Evolutionary conservation across 805 yeast genomes (phyloP).

Genomic region (Hanseniaspora lindneri): DNA sequence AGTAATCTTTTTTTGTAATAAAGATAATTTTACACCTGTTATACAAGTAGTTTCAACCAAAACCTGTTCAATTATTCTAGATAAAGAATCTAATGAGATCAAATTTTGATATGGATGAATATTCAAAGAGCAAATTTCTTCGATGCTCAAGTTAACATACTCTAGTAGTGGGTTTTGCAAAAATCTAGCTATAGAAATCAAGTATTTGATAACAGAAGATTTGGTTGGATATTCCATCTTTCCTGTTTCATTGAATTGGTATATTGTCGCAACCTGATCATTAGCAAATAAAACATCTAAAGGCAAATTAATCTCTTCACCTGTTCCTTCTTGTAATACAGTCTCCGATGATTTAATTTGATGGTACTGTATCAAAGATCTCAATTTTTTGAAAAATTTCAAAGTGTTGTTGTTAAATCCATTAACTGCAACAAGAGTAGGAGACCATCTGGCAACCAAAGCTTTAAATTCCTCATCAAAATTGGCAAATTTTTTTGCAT

Average conservation of each 20-base stretch:
- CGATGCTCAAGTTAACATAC: conserved; percentile 59
- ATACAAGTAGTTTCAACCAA: conserved; percentile 82
- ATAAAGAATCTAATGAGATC: conserved; percentile 50
- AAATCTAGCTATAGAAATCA: conserved; percentile 82
- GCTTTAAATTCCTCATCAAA: conserved; percentile 54
- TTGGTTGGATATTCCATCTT: conserved; percentile 70
- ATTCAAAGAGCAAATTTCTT: conserved; percentile 55
- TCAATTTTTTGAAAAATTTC: conserved; percentile 44
- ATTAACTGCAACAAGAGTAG: conserved; percentile 82
- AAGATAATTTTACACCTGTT: conserved; percentile 89
- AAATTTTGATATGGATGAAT: conserved; percentile 66
- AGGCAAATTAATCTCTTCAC: conserved; percentile 42
- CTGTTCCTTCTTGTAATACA: conserved; percentile 28
- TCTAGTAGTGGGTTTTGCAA: conserved; percentile 88
- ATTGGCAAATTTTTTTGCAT: conserved; percentile 34
- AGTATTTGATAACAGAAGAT: conserved; percentile 66
- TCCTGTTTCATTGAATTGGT: conserved; percentile 68
- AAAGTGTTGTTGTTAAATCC: conserved; percentile 73
- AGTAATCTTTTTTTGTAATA: conserved; percentile 59
- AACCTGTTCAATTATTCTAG: conserved; percentile 60
- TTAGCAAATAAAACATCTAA: conserved; percentile 69
- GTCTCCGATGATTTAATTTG: conserved; percentile 28
- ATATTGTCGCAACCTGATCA: conserved; percentile 87
- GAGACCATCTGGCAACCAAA: conserved; percentile 52
- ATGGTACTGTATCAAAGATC: conserved; percentile 45